Percentiles rank a stretch among this genome's conserved stretches.
phyloP scores from a whole-genome alignment of 2,329 filamentous ascomycete genomes.

The Neopestalotiopsis rosae region DNA sequence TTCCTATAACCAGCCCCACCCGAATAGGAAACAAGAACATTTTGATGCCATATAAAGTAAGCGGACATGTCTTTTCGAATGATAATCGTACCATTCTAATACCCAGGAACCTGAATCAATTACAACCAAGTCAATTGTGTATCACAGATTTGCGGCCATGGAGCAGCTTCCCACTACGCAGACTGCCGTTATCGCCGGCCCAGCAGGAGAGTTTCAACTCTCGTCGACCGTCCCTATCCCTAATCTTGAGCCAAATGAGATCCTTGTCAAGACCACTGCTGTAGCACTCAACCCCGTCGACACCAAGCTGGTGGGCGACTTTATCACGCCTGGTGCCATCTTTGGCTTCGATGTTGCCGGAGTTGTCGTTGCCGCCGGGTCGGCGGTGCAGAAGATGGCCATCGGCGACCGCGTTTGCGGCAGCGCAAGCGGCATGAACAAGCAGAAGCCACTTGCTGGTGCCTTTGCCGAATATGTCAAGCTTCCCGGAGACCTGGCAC shows the following conservation, averaged over 20 bases:
- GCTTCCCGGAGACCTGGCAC: not conserved
- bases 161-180: too few relatives aligned
- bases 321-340: slow-evolving; percentile 33
- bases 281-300: slow-evolving; percentile 44
- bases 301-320: slow-evolving; percentile 37
- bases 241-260: not conserved
- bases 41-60: too few relatives aligned
- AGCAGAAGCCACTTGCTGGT: not conserved
- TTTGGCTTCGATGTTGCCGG: slow-evolving; percentile 28
- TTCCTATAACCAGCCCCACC: too few relatives aligned
- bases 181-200: too few relatives aligned
- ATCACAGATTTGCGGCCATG: too few relatives aligned
- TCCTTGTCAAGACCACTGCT: slow-evolving; percentile 31
- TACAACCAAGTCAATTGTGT: too few relatives aligned
- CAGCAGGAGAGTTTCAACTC: too few relatives aligned
- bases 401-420: slow-evolving; percentile 10
- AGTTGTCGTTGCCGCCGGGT: not conserved
- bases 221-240: slow-evolving; percentile 18
- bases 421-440: not conserved
- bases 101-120: too few relatives aligned
- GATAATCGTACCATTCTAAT: too few relatives aligned
- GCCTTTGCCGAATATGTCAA: slow-evolving; percentile 19
- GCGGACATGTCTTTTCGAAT: too few relatives aligned
- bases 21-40: too few relatives aligned
- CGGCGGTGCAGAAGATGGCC: not conserved